These are phyloP conservation scores for Tricholoma matsutake DNA, from an alignment of 768 basidiomycete genomes.

Conservation along the genomic window DNA sequence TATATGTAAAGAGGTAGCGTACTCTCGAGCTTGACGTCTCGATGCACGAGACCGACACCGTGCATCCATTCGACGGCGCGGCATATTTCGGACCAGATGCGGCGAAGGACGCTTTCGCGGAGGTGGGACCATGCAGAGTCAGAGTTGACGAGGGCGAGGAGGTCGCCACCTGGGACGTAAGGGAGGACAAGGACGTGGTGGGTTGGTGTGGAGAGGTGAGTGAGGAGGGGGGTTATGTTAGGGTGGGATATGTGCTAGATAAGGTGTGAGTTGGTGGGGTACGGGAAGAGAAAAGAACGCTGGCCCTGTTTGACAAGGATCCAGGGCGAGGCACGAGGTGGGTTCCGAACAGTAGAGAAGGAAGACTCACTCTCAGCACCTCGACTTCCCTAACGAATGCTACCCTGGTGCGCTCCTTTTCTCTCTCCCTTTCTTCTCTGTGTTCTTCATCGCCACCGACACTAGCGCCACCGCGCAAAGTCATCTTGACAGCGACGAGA, in stretches of 20 bases:
- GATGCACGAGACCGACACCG: conserved; percentile 77
- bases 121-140: conserved; percentile 43
- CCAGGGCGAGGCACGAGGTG: conserved; percentile 3
- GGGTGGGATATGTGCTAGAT: conserved; percentile 76
- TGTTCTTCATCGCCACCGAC: conserved; percentile 17
- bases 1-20: conserved; percentile 16
- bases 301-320: no score
- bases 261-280: background rate
- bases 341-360: no score
- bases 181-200: conserved; percentile 82
- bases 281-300: no score
- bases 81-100: conserved; percentile 76
- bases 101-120: conserved; percentile 46
- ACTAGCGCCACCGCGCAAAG: conserved; percentile 34
- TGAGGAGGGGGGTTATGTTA: conserved; percentile 68
- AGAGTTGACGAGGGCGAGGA: conserved; percentile 70
- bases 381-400: conserved; percentile 82
- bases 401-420: conserved; percentile 71
- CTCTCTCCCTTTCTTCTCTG: conserved; percentile 38
- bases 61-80: conserved; percentile 88
- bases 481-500: conserved; percentile 49
- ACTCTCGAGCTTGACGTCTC: conserved; percentile 90
- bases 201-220: conserved; percentile 65
- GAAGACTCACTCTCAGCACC: conserved; percentile 62
- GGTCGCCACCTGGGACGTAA: conserved; percentile 74